phyloP scores from a whole-genome alignment of 495 filamentous ascomycete genomes.

The Glutinoglossum americanum region DNA sequence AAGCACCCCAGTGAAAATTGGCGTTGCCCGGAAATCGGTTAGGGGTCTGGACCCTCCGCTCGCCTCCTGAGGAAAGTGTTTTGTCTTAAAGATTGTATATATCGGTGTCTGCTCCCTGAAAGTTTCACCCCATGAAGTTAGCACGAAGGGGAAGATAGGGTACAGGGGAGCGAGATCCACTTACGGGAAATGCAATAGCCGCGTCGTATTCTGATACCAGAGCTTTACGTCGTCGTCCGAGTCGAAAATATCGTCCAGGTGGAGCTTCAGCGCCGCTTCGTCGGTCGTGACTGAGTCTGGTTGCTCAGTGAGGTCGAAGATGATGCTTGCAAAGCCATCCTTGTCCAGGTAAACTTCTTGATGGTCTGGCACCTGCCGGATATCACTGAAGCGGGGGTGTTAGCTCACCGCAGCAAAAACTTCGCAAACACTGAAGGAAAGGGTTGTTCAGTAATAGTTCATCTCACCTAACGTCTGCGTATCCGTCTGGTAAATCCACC shows the following conservation, averaged over 20 bases:
- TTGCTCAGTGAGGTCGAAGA: slow-evolving; percentile 71
- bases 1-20: slow-evolving; percentile 36
- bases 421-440: slow-evolving; percentile 26
- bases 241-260: slow-evolving; percentile 55
- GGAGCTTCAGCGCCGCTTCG: slow-evolving; percentile 45
- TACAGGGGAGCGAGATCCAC: slow-evolving; percentile 5
- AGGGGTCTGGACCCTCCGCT: not conserved
- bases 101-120: slow-evolving; percentile 6
- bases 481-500: slow-evolving; percentile 45
- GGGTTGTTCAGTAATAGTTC: no score
- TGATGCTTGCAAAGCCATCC: slow-evolving; percentile 56
- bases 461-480: slow-evolving; percentile 59
- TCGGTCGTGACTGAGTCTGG: slow-evolving; percentile 28
- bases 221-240: slow-evolving; percentile 16
- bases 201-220: slow-evolving; percentile 11
- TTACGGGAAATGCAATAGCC: slow-evolving; percentile 27
- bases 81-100: slow-evolving; percentile 11
- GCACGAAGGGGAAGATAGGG: not conserved
- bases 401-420: not conserved
- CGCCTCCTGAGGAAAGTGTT: not conserved
- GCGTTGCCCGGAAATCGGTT: slow-evolving; percentile 14
- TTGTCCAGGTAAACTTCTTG: slow-evolving; percentile 82
- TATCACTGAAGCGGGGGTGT: slow-evolving; percentile 14
- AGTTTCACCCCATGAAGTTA: not conserved
- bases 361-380: slow-evolving; percentile 82